These are phyloP conservation scores for Xylariaceae sp. DNA, from an alignment of 2,329 filamentous ascomycete species.

Conservation along the genomic window DNA sequence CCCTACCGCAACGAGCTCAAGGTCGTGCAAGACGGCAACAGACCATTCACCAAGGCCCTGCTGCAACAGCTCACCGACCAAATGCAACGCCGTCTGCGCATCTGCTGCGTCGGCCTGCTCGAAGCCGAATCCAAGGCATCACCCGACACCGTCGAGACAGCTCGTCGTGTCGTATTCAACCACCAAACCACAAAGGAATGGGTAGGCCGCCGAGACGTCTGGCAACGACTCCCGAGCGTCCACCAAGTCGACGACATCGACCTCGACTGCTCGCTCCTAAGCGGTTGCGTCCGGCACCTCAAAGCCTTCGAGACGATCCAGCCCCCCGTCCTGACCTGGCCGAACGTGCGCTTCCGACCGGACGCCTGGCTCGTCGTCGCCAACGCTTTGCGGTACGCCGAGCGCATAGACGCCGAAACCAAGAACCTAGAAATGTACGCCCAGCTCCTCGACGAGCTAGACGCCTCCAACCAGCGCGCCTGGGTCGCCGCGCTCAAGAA, in stretches of 20 bases:
- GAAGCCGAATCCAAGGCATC: slow-evolving; percentile 25
- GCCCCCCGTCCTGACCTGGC: slow-evolving; percentile 29
- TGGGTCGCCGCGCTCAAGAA: slow-evolving; percentile 28
- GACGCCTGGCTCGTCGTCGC: slow-evolving; percentile 32
- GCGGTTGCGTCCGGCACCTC: slow-evolving; percentile 30
- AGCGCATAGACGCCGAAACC: slow-evolving; percentile 26
- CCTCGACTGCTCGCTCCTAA: slow-evolving; percentile 28
- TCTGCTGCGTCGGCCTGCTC: slow-evolving; percentile 28
- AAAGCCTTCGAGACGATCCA: slow-evolving; percentile 27
- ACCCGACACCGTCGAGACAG: slow-evolving; percentile 21
- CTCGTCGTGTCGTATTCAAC: slow-evolving; percentile 30
- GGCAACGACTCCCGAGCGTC: slow-evolving; percentile 25
- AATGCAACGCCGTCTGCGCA: slow-evolving; percentile 26
- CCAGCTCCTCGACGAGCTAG: slow-evolving; percentile 29
- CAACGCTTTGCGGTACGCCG: slow-evolving; percentile 30
- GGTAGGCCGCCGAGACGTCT: slow-evolving; percentile 30
- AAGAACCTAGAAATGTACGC: slow-evolving; percentile 25
- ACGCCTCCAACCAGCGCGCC: slow-evolving; percentile 27
- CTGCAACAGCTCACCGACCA: slow-evolving; percentile 25
- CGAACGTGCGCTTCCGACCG: slow-evolving; percentile 30
- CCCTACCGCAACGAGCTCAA: slow-evolving; percentile 24
- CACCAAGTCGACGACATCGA: slow-evolving; percentile 22
- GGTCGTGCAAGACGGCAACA: slow-evolving; percentile 20
- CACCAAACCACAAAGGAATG: slow-evolving; percentile 33
- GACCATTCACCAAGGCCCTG: slow-evolving; percentile 19